A percentile compares a stretch with the other conserved stretches of the same genome.
Evolutionary conservation across 2,329 filamentous ascomycete species (phyloP).

Genomic region (Curvularia lunata): DNA sequence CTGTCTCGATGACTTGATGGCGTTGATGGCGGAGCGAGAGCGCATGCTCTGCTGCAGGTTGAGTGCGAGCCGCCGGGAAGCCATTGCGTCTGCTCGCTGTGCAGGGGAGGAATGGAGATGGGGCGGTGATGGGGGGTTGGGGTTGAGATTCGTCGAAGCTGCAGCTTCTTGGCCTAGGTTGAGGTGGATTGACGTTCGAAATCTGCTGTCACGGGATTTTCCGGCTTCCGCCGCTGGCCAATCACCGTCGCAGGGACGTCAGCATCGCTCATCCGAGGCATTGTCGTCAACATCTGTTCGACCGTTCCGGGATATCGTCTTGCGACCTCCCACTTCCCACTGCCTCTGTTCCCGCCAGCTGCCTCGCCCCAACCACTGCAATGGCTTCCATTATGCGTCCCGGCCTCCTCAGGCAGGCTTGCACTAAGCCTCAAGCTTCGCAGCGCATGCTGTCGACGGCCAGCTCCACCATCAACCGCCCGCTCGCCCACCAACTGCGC

Average conservation of each 20-base stretch:
- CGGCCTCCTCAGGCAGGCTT: conserved; percentile 57
- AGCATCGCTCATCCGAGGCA: conserved; percentile 30
- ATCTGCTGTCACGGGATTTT: conserved; percentile 31
- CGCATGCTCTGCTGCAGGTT: conserved; percentile 91
- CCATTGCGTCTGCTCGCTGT: conserved; percentile 67
- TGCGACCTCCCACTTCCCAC: conserved; percentile 8
- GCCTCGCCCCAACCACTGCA: conserved; percentile 24
- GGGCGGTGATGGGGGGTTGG: conserved; percentile 36
- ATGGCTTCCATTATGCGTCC: conserved; percentile 63
- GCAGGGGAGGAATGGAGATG: conserved; percentile 33
- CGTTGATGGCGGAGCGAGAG: conserved; percentile 82
- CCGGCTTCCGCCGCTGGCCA: conserved; percentile 28
- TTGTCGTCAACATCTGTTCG: conserved; percentile 23
- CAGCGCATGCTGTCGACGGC: conserved; percentile 55
- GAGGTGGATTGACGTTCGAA: conserved; percentile 33
- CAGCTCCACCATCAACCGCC: conserved; percentile 46
- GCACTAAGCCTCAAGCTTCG: conserved; percentile 47
- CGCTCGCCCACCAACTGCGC: conserved; percentile 46
- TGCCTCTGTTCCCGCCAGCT: conserved; percentile 16
- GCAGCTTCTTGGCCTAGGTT: conserved; percentile 32
- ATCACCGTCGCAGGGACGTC: conserved; percentile 26
- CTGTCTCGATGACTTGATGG: conserved; percentile 59
- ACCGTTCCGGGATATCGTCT: conserved; percentile 16
- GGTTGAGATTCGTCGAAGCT: conserved; percentile 35
- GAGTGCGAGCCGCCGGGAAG: conserved; percentile 95